A percentile compares a stretch with the other conserved stretches of the same genome.
Conservation (phyloP, 1,139 yeast species). For the Diutina rugosa region DNA sequence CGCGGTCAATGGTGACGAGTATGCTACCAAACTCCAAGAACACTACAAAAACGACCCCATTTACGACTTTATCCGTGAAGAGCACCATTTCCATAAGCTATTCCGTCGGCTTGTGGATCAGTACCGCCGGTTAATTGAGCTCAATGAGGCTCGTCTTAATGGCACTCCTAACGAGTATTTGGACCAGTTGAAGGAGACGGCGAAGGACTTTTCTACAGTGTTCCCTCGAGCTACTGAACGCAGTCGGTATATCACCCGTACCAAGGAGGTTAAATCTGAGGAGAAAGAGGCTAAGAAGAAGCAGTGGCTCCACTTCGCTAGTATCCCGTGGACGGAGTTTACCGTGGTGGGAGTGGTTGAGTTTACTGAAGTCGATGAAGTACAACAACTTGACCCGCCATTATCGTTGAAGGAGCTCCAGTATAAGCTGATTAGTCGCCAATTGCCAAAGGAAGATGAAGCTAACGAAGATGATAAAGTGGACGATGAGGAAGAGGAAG, state of each 20-base stretch:
- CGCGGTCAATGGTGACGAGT: constrained; percentile 40
- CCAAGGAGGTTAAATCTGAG: constrained; percentile 20
- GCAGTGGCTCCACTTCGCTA: constrained; percentile 36
- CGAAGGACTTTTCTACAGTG: constrained; percentile 32
- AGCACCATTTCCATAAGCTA: constrained; percentile 50
- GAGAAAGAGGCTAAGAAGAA: constrained; percentile 15
- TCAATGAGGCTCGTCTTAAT: background rate
- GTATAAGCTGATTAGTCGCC: constrained; percentile 40
- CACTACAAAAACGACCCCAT: constrained; percentile 22
- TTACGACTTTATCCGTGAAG: constrained; percentile 53
- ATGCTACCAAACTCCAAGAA: constrained; percentile 21
- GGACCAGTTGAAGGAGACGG: constrained; percentile 7
- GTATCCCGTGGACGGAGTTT: constrained; percentile 85
- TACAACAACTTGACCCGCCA: constrained; percentile 50
- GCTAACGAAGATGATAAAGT: constrained; percentile 1
- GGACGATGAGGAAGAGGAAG: background rate
- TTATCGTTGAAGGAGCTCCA: constrained; percentile 46
- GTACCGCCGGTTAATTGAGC: constrained; percentile 29
- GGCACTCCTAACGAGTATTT: constrained; percentile 2
- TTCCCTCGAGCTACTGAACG: constrained; percentile 45
- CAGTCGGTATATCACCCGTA: constrained; percentile 19
- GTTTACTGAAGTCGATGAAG: constrained; percentile 55
- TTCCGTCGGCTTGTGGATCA: constrained; percentile 42
- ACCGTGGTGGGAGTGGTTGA: constrained; percentile 55
- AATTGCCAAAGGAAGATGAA: constrained; percentile 4